Evolutionary conservation across 2,329 filamentous ascomycete genomes (phyloP).

Genomic region (Penicillium corylophilum): DNA sequence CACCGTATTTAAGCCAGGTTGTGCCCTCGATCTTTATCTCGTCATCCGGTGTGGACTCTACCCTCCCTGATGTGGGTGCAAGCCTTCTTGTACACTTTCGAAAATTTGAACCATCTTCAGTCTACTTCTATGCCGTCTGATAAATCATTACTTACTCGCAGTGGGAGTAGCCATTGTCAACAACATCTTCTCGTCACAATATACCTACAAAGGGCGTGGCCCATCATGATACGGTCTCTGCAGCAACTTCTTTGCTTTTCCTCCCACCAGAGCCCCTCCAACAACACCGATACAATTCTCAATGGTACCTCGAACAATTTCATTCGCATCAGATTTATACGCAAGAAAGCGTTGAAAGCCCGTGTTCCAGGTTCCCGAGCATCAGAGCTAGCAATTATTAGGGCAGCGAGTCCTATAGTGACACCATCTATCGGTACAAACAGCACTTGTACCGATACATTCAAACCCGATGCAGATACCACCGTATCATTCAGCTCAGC

Average conservation of each 20-base stretch:
- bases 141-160: neutral
- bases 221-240: slow-evolving; percentile 14
- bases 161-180: neutral
- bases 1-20: slow-evolving; percentile 3
- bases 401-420: neutral
- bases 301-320: neutral
- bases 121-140: neutral
- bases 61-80: neutral
- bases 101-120: neutral
- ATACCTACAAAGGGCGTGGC: neutral
- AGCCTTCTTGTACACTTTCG: neutral
- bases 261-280: slow-evolving; percentile 1
- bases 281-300: neutral
- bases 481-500: slow-evolving; percentile 12
- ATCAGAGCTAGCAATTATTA: neutral
- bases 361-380: slow-evolving; percentile 1
- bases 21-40: neutral
- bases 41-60: neutral
- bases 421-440: slow-evolving; percentile 6
- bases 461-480: slow-evolving; percentile 15
- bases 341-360: slow-evolving; percentile 1
- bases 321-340: slow-evolving; percentile 9
- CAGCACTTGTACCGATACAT: slow-evolving; percentile 11
- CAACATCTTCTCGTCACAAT: neutral
- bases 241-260: slow-evolving; percentile 21